A percentile compares a stretch with the other conserved stretches of the same genome.
phyloP scores from a whole-genome alignment of 2,329 filamentous ascomycete genomes.

The Myriosclerotinia duriaeana region DNA sequence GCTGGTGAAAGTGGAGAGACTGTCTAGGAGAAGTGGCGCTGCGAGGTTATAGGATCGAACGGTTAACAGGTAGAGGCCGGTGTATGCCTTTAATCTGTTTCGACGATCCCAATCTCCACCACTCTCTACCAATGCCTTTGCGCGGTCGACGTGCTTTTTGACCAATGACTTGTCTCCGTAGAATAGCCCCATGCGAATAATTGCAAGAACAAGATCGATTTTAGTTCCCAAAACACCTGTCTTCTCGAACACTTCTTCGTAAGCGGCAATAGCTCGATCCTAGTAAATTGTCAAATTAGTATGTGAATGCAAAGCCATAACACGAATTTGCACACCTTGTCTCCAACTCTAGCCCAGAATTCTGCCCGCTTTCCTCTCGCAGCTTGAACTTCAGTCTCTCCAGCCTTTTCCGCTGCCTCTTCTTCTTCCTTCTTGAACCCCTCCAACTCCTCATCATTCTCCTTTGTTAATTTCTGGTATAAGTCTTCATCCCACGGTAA shows the following conservation, averaged over 20 bases:
- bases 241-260: conserved; percentile 93
- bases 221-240: conserved; percentile 95
- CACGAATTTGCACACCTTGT: conserved; percentile 66
- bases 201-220: conserved; percentile 94
- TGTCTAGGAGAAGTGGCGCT: conserved; percentile 91
- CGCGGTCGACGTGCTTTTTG: conserved; percentile 90
- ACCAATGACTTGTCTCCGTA: conserved; percentile 90
- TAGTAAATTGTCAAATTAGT: conserved; percentile 44
- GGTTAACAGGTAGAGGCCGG: conserved; percentile 89
- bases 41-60: conserved; percentile 86
- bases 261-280: conserved; percentile 92
- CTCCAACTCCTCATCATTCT: conserved; percentile 77
- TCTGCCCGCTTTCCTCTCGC: conserved; percentile 93
- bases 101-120: conserved; percentile 98
- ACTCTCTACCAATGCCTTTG: conserved; percentile 84
- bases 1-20: conserved; percentile 95
- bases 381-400: conserved; percentile 91
- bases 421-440: conserved; percentile 82
- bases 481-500: conserved; percentile 89
- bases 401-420: conserved; percentile 91
- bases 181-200: conserved; percentile 93
- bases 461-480: conserved; percentile 73
- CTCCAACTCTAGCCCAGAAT: conserved; percentile 91
- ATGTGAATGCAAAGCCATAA: neutral
- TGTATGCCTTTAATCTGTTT: conserved; percentile 98